Conservation (phyloP, 805 yeast genomes). For the Saccharomycopsis sp. region DNA sequence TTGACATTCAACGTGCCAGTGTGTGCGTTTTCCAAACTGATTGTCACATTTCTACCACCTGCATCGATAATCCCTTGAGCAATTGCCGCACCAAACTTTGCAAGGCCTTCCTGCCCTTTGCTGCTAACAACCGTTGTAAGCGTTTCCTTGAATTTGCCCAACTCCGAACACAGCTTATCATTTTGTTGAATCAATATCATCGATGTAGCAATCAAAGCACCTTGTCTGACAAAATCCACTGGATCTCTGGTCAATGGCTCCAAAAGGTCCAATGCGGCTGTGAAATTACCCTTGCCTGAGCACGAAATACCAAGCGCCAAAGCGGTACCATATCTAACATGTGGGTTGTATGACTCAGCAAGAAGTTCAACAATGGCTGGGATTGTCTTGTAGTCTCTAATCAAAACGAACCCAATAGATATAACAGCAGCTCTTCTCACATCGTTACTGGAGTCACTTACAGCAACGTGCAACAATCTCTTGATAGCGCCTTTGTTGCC, state of each 20-base stretch:
- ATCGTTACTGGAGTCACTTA: conserved; percentile 91
- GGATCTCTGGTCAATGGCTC: conserved; percentile 91
- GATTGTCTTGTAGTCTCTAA: conserved; percentile 85
- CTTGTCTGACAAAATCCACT: conserved; percentile 96
- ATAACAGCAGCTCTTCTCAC: conserved; percentile 95
- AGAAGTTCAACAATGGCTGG: conserved; percentile 91
- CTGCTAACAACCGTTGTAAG: conserved; percentile 69
- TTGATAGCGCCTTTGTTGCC: conserved; percentile 84
- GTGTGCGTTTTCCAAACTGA: conserved; percentile 77
- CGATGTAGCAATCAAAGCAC: conserved; percentile 86
- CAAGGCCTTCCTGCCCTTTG: conserved; percentile 93
- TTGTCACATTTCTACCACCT: conserved; percentile 96
- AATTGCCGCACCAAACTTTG: conserved; percentile 94
- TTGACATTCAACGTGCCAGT: conserved; percentile 85
- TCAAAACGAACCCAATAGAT: conserved; percentile 80
- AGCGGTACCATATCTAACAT: conserved; percentile 96
- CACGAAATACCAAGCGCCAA: conserved; percentile 95
- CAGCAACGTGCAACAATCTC: conserved; percentile 83
- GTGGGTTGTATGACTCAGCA: conserved; percentile 93
- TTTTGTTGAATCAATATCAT: conserved; percentile 87
- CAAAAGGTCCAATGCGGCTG: conserved; percentile 82
- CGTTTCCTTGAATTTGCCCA: conserved; percentile 63
- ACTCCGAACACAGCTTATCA: conserved; percentile 73
- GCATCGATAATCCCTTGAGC: conserved; percentile 98
- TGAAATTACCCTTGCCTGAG: conserved; percentile 78